Evolutionary conservation across 2,329 filamentous ascomycete genomes (phyloP).

Genomic region (Arthroderma sp.): DNA sequence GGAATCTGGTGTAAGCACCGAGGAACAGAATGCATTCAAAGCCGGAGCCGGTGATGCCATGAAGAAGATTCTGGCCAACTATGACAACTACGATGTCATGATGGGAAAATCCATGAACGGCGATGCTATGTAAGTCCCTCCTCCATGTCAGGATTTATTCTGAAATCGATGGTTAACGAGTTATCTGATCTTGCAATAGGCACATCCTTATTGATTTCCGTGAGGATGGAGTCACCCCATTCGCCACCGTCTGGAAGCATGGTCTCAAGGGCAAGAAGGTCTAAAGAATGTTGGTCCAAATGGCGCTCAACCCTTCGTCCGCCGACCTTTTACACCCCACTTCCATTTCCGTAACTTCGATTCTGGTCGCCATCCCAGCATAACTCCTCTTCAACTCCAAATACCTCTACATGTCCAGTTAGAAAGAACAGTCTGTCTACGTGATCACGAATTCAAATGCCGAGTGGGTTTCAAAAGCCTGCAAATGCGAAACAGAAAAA

Average conservation of each 20-base stretch:
- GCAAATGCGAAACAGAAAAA: too few species aligned
- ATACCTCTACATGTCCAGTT: too few species aligned
- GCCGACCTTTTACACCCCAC: too few species aligned
- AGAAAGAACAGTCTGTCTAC: too few species aligned
- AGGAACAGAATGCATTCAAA: slow-evolving; percentile 67
- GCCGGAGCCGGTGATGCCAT: slow-evolving; percentile 57
- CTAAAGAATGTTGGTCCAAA: slow-evolving; percentile 44
- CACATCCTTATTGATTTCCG: slow-evolving; percentile 93
- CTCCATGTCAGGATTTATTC: too few species aligned
- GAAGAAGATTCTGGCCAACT: slow-evolving; percentile 77
- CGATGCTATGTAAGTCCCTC: slow-evolving; percentile 68
- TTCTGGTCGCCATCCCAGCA: too few species aligned
- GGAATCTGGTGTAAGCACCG: slow-evolving; percentile 47
- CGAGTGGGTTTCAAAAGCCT: too few species aligned
- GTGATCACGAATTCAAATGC: too few species aligned
- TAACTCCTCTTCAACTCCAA: too few species aligned
- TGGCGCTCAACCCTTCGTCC: too few species aligned
- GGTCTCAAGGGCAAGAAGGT: slow-evolving; percentile 84
- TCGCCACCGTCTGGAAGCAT: slow-evolving; percentile 87
- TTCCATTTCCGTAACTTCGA: too few species aligned
- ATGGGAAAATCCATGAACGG: slow-evolving; percentile 85
- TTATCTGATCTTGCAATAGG: slow-evolving; percentile 43
- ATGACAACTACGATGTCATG: slow-evolving; percentile 94
- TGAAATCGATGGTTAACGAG: slow-evolving; percentile 3
- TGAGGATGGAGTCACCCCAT: slow-evolving; percentile 87